Conservation (phyloP, 2,329 filamentous ascomycete species). For the Pezicula neosporulosa region DNA sequence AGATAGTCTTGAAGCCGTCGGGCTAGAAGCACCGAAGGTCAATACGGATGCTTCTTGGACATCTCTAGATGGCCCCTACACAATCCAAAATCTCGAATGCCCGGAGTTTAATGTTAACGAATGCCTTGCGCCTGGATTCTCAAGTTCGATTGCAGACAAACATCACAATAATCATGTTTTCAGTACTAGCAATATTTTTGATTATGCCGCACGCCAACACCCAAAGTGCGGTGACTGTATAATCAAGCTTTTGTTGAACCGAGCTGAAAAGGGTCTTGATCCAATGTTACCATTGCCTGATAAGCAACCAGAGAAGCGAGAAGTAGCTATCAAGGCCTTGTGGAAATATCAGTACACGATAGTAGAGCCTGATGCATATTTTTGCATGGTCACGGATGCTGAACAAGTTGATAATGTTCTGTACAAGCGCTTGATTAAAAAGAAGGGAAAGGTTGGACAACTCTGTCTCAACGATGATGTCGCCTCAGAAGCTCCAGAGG, state of each 20-base stretch:
- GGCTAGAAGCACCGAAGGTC: conserved; percentile 34
- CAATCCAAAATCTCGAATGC: conserved; percentile 37
- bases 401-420: conserved; percentile 36
- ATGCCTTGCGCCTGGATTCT: conserved; percentile 39
- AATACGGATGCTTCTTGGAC: conserved; percentile 39
- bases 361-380: conserved; percentile 36
- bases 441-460: conserved; percentile 31
- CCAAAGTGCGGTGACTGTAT: conserved; percentile 39
- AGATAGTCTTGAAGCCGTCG: conserved; percentile 32
- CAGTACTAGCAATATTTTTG: conserved; percentile 34
- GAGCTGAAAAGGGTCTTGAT: conserved; percentile 30
- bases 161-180: conserved; percentile 33
- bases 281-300: conserved; percentile 31
- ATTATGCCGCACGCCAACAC: conserved; percentile 32
- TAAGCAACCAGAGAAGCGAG: conserved; percentile 29
- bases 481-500: conserved; percentile 30
- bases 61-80: conserved; percentile 36
- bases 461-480: conserved; percentile 42
- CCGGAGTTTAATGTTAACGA: conserved; percentile 37
- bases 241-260: conserved; percentile 35
- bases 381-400: conserved; percentile 40
- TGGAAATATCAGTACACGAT: conserved; percentile 39
- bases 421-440: conserved; percentile 31
- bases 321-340: conserved; percentile 33
- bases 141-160: conserved; percentile 30